Evolutionary conservation across 371 early-diverging fungal genomes (phyloP).

Genomic region (Lichtheimia ramosa): DNA sequence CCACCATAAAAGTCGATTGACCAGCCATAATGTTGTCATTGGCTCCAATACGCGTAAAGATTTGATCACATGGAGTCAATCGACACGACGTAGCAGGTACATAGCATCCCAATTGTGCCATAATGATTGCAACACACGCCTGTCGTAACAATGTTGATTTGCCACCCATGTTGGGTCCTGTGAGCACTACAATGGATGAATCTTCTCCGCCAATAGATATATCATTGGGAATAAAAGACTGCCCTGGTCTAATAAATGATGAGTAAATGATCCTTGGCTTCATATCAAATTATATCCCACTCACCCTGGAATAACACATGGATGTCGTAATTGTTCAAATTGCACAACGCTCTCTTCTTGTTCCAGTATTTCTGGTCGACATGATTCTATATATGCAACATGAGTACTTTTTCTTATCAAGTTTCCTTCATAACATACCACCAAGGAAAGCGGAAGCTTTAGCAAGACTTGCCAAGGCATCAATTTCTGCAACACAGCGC

Average conservation of each 20-base stretch:
- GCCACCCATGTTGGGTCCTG: conserved; percentile 98
- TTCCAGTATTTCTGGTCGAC: conserved; percentile 79
- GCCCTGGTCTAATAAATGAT: conserved; percentile 35
- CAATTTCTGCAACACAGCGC: conserved; percentile 81
- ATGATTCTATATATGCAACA: conserved; percentile 53
- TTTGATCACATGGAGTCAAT: conserved; percentile 92
- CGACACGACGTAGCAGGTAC: conserved; percentile 86
- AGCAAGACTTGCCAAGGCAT: conserved; percentile 86
- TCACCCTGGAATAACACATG: conserved; percentile 73
- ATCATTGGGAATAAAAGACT: conserved; percentile 96
- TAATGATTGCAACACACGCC: conserved; percentile 95
- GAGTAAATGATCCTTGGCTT: neutral
- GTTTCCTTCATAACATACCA: conserved; percentile 20
- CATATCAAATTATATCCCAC: neutral
- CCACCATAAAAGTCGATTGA: conserved; percentile 99
- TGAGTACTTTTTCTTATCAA: neutral
- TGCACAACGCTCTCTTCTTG: conserved; percentile 66
- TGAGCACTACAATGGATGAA: conserved; percentile 88
- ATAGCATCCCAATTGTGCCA: conserved; percentile 98
- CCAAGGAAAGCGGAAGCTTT: conserved; percentile 73
- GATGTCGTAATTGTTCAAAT: conserved; percentile 83
- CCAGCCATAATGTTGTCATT: conserved; percentile 96
- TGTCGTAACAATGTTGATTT: conserved; percentile 97
- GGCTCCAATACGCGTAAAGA: conserved; percentile 98
- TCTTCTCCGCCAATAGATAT: conserved; percentile 65